A percentile compares a stretch with the other conserved stretches of the same genome.
phyloP scores from a whole-genome alignment of 768 basidiomycete species.

The Leccinellum luteum region DNA sequence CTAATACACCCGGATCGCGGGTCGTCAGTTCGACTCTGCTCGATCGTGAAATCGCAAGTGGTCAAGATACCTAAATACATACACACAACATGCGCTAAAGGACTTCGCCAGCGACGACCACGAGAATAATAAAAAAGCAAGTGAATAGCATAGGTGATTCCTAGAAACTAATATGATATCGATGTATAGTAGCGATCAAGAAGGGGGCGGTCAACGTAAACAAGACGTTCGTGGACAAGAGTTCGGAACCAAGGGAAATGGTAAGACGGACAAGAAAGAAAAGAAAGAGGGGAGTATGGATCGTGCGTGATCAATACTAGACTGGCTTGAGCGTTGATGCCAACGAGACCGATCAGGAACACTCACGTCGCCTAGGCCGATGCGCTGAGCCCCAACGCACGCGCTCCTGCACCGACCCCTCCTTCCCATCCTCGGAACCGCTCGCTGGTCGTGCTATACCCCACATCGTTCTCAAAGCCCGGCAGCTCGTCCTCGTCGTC shows the following conservation, averaged over 20 bases:
- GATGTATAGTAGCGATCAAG: conserved; percentile 7
- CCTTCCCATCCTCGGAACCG: conserved; percentile 83
- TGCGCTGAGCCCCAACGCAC: conserved; percentile 64
- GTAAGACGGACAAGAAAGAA: neutral
- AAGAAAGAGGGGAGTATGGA: neutral
- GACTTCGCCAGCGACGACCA: conserved; percentile 16
- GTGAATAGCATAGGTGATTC: conserved; percentile 11
- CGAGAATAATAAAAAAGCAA: conserved; percentile 11
- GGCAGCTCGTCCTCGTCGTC: conserved; percentile 42
- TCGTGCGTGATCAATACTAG: neutral
- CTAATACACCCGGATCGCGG: no score
- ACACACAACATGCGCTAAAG: conserved; percentile 11
- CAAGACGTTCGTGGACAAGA: neutral
- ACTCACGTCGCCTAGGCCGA: conserved; percentile 32
- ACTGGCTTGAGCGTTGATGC: conserved; percentile 15
- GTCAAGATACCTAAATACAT: neutral
- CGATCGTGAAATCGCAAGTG: conserved; percentile 4
- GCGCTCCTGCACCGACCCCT: conserved; percentile 72
- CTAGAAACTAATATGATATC: conserved; percentile 21
- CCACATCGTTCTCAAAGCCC: conserved; percentile 39
- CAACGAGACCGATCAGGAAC: conserved; percentile 5
- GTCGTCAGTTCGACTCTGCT: conserved; percentile 4
- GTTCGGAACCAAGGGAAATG: no score
- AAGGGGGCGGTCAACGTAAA: neutral
- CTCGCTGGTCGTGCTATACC: conserved; percentile 40